A percentile compares a stretch with the other conserved stretches of the same genome.
Conservation (phyloP, 176 grass and related monocot species). For the Aegilops tauschii region DNA sequence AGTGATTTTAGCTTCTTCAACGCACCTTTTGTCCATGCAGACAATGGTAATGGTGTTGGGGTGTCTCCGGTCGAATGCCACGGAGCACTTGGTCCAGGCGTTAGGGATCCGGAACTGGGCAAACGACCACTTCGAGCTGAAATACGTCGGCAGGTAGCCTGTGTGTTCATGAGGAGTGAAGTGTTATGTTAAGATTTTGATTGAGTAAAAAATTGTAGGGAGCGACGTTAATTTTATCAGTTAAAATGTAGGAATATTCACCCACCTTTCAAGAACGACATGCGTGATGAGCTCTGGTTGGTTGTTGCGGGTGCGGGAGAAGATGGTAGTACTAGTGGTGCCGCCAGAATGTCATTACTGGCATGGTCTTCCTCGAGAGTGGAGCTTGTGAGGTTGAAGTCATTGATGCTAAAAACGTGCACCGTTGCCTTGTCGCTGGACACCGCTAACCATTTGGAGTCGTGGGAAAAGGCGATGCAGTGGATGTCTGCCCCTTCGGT, state of each 20-base stretch:
- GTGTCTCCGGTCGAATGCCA: slow-evolving; percentile 51
- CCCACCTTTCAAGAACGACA: background rate
- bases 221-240: background rate
- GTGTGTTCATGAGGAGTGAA: background rate
- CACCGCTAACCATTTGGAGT: slow-evolving; percentile 63
- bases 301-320: background rate
- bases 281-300: background rate
- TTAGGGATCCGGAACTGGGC: slow-evolving; percentile 57
- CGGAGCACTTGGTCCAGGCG: slow-evolving; percentile 40
- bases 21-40: slow-evolving; percentile 76
- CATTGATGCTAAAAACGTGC: slow-evolving; percentile 58
- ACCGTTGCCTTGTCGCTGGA: slow-evolving; percentile 82
- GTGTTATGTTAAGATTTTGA: background rate
- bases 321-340: background rate
- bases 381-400: slow-evolving; percentile 30
- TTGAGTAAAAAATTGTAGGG: background rate
- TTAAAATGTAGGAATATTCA: background rate
- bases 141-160: slow-evolving; percentile 61
- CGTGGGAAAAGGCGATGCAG: slow-evolving; percentile 66
- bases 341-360: background rate
- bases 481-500: slow-evolving; percentile 62
- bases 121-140: slow-evolving; percentile 66
- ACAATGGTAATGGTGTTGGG: slow-evolving; percentile 58
- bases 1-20: background rate
- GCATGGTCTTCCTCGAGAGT: background rate